Percentiles rank a stretch among this genome's conserved stretches.
phyloP scores from a whole-genome alignment of 306 rosid species.

The Medicago arabica region DNA sequence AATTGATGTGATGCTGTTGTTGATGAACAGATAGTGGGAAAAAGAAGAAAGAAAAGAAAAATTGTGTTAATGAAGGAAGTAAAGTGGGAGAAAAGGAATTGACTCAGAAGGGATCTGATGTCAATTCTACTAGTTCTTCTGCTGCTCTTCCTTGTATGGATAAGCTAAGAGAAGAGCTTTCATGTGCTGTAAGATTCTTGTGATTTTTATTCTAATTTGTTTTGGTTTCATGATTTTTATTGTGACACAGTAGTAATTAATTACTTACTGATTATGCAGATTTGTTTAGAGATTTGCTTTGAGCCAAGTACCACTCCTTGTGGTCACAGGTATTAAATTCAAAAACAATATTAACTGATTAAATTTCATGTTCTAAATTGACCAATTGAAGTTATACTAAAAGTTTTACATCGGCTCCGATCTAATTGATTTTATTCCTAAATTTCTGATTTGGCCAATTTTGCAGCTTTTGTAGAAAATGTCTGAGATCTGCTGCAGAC shows the following conservation, averaged over 20 bases:
- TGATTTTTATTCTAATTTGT: not conserved
- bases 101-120: constrained; percentile 44
- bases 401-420: too few relatives aligned
- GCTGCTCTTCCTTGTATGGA: constrained; percentile 71
- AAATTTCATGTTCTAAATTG: not conserved
- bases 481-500: constrained; percentile 84
- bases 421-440: not conserved
- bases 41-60: constrained; percentile 45
- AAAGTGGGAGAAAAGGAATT: constrained; percentile 45
- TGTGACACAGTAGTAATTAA: not conserved
- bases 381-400: not conserved
- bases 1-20: not conserved
- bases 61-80: constrained; percentile 42
- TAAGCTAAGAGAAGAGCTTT: constrained; percentile 91
- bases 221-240: not conserved
- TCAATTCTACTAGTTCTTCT: constrained; percentile 43
- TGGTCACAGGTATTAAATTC: not conserved
- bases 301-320: too few relatives aligned
- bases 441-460: not conserved
- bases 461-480: constrained; percentile 86
- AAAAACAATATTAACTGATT: not conserved
- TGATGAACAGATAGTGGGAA: constrained; percentile 51
- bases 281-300: too few relatives aligned
- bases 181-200: constrained; percentile 80
- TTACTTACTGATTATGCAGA: constrained; percentile 51